These are phyloP conservation scores for Tylopilus cervinicoccineus DNA, from an alignment of 768 basidiomycete genomes.

Conservation along the genomic window DNA sequence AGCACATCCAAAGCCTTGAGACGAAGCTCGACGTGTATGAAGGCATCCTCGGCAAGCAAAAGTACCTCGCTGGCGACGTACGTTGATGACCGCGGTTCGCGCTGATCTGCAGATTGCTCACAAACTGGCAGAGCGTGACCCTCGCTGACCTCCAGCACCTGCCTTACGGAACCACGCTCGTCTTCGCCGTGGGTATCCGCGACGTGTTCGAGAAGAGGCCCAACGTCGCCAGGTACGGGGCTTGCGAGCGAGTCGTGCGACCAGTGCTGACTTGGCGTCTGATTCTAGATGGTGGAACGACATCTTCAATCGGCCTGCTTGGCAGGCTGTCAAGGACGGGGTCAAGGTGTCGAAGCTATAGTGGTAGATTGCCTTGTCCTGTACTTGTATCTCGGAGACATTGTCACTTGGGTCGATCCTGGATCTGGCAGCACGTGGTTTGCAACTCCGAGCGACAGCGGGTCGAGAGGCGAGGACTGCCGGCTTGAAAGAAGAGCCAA, in stretches of 20 bases:
- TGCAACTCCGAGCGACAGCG: no score
- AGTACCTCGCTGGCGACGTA: conserved; percentile 56
- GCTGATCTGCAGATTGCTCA: neutral
- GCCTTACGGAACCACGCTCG: conserved; percentile 40
- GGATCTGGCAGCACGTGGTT: neutral
- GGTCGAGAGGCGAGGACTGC: no score
- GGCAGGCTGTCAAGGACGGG: conserved; percentile 43
- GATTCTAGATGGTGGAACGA: conserved; percentile 50
- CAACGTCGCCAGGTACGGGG: conserved; percentile 40
- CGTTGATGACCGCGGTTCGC: conserved; percentile 6
- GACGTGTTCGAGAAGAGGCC: conserved; percentile 34
- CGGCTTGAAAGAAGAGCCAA: no score
- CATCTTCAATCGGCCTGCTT: conserved; percentile 40
- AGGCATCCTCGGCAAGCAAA: conserved; percentile 47
- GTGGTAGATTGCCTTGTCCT: neutral
- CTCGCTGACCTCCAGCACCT: conserved; percentile 59
- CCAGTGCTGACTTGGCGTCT: conserved; percentile 3
- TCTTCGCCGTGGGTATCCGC: conserved; percentile 19
- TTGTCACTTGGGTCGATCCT: neutral
- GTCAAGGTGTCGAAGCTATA: conserved; percentile 4
- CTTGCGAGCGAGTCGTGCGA: no score
- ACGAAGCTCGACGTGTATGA: conserved; percentile 51
- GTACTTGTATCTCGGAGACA: neutral
- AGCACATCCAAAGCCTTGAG: conserved; percentile 18
- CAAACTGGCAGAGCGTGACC: conserved; percentile 37